phyloP scores from a whole-genome alignment of 106 monocot genomes.

The Allium fistulosum region DNA sequence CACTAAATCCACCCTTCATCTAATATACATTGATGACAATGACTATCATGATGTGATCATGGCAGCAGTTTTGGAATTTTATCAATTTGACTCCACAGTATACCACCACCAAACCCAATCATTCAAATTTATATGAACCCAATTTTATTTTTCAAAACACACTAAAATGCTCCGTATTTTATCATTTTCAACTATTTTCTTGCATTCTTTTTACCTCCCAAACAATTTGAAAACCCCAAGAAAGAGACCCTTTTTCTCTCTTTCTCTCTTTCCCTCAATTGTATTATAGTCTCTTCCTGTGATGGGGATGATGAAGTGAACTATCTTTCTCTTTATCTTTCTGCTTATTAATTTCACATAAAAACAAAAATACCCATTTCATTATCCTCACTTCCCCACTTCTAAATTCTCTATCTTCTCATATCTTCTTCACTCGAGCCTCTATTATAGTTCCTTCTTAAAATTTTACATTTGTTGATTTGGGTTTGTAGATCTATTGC shows the following conservation, averaged over 20 bases:
- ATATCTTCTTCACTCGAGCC: background rate
- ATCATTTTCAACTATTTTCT: constrained; percentile 4
- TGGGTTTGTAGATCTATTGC: constrained; percentile 4
- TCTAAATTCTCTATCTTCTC: background rate
- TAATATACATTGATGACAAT: background rate
- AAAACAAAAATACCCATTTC: constrained; percentile 30
- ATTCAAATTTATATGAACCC: constrained; percentile 2
- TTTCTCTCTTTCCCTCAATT: background rate
- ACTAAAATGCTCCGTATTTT: background rate
- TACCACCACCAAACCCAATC: constrained; percentile 10
- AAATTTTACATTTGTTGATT: background rate
- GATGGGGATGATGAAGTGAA: background rate
- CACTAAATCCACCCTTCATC: constrained; percentile 5
- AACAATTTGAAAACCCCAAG: constrained; percentile 71
- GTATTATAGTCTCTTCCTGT: background rate
- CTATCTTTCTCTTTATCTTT: background rate
- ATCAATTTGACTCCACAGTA: background rate
- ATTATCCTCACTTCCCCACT: background rate
- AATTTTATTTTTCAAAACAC: background rate
- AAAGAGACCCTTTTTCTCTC: constrained; percentile 17
- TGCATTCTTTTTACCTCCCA: constrained; percentile 21
- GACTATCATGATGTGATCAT: background rate
- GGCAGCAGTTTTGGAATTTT: constrained; percentile 9
- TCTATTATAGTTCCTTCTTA: background rate
- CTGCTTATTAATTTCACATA: background rate